Percentiles rank a stretch among this genome's conserved stretches.
phyloP scores from a whole-genome alignment of 441 rosid genomes.

The Gossypium trilobum region DNA sequence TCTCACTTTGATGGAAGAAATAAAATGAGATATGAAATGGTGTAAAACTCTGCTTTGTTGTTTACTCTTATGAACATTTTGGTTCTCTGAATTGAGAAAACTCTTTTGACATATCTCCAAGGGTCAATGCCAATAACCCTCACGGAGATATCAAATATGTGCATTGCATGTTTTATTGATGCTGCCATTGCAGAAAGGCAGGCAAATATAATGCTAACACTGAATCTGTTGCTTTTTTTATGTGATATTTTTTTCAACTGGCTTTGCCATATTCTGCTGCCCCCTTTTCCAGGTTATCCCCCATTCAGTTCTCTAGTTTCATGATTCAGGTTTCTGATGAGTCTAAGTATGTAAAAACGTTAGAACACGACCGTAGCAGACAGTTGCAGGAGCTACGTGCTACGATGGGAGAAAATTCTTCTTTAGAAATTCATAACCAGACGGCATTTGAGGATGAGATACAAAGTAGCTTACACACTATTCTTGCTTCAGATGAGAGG shows the following conservation, averaged over 20 bases:
- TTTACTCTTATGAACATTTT: background rate
- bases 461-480: slow-evolving; percentile 42
- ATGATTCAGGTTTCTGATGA: slow-evolving; percentile 65
- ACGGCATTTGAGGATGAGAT: slow-evolving; percentile 80
- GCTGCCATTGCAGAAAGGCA: background rate
- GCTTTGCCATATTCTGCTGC: background rate
- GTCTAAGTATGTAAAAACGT: slow-evolving; percentile 58
- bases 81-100: background rate
- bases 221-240: slow-evolving; percentile 1
- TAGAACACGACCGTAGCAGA: slow-evolving; percentile 60
- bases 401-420: slow-evolving; percentile 54
- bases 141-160: background rate
- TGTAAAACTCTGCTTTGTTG: background rate
- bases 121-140: background rate
- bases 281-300: background rate
- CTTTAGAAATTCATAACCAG: slow-evolving; percentile 45
- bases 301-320: slow-evolving; percentile 14
- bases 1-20: slow-evolving; percentile 2
- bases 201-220: background rate
- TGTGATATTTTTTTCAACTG: background rate
- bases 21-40: background rate
- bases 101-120: background rate
- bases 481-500: slow-evolving; percentile 76
- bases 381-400: slow-evolving; percentile 65
- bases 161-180: background rate